A percentile compares a stretch with the other conserved stretches of the same genome.
These are phyloP conservation scores for Apiotrichum sp. DNA, from an alignment of 1,284 basidiomycete genomes.

Conservation along the genomic window DNA sequence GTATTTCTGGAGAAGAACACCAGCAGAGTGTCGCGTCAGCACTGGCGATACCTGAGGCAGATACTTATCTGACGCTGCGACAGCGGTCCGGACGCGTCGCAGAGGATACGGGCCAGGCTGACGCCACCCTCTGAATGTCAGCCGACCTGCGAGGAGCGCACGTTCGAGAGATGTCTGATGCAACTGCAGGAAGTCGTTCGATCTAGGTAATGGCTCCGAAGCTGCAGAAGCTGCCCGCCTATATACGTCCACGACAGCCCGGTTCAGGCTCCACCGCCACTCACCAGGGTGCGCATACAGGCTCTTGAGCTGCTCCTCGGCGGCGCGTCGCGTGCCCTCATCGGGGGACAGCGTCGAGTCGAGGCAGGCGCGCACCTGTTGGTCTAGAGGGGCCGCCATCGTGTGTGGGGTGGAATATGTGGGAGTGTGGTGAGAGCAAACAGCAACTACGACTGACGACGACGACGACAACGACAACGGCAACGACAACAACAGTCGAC, in stretches of 20 bases:
- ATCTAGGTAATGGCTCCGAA: constrained; percentile 4
- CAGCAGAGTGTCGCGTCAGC: constrained; percentile 60
- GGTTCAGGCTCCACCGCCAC: constrained; percentile 33
- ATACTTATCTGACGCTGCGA: constrained; percentile 74
- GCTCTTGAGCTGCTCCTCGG: constrained; percentile 45
- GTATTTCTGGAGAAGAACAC: constrained; percentile 77
- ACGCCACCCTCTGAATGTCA: constrained; percentile 59
- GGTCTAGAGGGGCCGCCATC: constrained; percentile 48
- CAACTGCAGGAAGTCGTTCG: no score
- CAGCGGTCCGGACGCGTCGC: constrained; percentile 59
- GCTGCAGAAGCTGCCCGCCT: neutral
- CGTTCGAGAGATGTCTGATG: neutral
- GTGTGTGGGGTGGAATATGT: neutral
- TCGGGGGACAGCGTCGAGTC: constrained; percentile 71
- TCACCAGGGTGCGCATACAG: constrained; percentile 60
- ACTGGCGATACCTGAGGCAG: neutral
- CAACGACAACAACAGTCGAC: no score
- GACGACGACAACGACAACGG: no score
- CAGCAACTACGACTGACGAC: no score
- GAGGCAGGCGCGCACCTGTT: constrained; percentile 87
- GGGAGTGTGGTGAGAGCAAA: neutral
- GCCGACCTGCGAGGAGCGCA: no score
- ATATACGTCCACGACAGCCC: neutral
- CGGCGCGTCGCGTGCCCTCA: constrained; percentile 24
- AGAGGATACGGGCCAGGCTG: constrained; percentile 61